These are phyloP conservation scores for Cladosporium halotolerans DNA, from an alignment of 2,329 filamentous ascomycete species.

Conservation along the genomic window DNA sequence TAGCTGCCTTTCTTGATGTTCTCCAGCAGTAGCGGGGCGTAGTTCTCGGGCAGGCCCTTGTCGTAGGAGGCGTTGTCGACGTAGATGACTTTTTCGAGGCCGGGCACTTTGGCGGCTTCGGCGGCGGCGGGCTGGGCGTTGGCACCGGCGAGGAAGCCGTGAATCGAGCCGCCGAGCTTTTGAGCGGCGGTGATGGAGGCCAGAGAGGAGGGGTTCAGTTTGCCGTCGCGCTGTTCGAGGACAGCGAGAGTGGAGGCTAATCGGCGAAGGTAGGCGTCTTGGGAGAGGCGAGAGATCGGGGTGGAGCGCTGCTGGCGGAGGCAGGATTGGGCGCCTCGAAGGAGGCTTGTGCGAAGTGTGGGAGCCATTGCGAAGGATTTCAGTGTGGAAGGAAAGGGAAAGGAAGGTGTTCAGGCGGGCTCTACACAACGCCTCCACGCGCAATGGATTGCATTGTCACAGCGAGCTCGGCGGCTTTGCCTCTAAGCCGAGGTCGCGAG, in stretches of 20 bases:
- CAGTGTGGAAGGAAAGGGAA: neutral
- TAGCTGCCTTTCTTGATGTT: conserved; percentile 96
- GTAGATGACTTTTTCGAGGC: conserved; percentile 83
- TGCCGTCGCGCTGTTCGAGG: conserved; percentile 86
- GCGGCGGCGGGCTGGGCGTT: conserved; percentile 70
- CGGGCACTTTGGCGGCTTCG: conserved; percentile 81
- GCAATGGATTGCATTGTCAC: neutral
- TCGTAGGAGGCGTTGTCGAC: conserved; percentile 89
- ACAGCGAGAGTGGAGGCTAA: conserved; percentile 84
- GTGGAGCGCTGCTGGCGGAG: conserved; percentile 26
- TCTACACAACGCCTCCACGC: too few species aligned
- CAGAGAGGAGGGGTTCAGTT: conserved; percentile 74
- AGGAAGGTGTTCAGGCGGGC: neutral
- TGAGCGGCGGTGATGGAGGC: conserved; percentile 79
- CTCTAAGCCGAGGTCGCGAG: neutral
- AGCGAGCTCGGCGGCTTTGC: neutral
- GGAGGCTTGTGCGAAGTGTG: conserved; percentile 13
- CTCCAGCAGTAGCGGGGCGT: conserved; percentile 83
- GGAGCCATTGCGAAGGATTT: conserved; percentile 8
- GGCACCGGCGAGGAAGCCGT: conserved; percentile 79
- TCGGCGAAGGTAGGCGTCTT: conserved; percentile 55
- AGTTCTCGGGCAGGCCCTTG: conserved; percentile 91
- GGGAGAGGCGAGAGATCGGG: conserved; percentile 36
- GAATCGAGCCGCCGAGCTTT: conserved; percentile 78
- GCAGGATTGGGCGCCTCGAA: conserved; percentile 26